A percentile compares a stretch with the other conserved stretches of the same genome.
These are phyloP conservation scores for Beauveria bassiana DNA, from an alignment of 2,329 filamentous ascomycete species.

Conservation along the genomic window DNA sequence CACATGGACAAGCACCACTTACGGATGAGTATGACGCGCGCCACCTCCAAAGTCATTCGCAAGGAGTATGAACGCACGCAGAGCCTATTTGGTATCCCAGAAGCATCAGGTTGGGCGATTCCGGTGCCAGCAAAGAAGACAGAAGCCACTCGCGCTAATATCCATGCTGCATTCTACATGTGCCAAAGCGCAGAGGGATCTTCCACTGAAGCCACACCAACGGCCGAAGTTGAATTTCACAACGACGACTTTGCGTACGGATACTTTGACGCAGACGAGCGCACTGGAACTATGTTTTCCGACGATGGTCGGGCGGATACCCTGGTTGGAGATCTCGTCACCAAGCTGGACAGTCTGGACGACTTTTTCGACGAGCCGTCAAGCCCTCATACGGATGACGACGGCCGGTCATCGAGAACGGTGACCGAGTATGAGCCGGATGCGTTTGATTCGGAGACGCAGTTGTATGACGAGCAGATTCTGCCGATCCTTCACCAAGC, in stretches of 20 bases:
- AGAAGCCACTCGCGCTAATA: slow-evolving; percentile 77
- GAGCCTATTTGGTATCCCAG: slow-evolving; percentile 92
- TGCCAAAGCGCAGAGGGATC: slow-evolving; percentile 63
- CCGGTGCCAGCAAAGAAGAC: slow-evolving; percentile 88
- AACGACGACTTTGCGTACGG: slow-evolving; percentile 79
- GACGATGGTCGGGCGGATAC: slow-evolving; percentile 67
- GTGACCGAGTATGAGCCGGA: slow-evolving; percentile 59
- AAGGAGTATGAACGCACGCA: slow-evolving; percentile 95
- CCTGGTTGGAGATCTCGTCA: slow-evolving; percentile 68
- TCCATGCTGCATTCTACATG: slow-evolving; percentile 93
- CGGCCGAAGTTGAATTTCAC: slow-evolving; percentile 87
- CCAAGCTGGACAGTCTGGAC: slow-evolving; percentile 69
- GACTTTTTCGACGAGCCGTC: slow-evolving; percentile 72
- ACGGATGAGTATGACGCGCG: slow-evolving; percentile 95
- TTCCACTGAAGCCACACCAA: slow-evolving; percentile 54
- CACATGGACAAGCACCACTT: slow-evolving; percentile 92
- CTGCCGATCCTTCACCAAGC: slow-evolving; percentile 84
- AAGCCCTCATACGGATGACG: slow-evolving; percentile 49
- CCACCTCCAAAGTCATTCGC: slow-evolving; percentile 73
- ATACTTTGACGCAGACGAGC: slow-evolving; percentile 64
- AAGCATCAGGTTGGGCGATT: slow-evolving; percentile 92
- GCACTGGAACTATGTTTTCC: slow-evolving; percentile 88
- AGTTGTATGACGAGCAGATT: slow-evolving; percentile 88
- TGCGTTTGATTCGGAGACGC: slow-evolving; percentile 65
- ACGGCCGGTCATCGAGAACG: slow-evolving; percentile 54